Conservation (phyloP, 495 filamentous ascomycete genomes). For the Penicillium subrubescens region DNA sequence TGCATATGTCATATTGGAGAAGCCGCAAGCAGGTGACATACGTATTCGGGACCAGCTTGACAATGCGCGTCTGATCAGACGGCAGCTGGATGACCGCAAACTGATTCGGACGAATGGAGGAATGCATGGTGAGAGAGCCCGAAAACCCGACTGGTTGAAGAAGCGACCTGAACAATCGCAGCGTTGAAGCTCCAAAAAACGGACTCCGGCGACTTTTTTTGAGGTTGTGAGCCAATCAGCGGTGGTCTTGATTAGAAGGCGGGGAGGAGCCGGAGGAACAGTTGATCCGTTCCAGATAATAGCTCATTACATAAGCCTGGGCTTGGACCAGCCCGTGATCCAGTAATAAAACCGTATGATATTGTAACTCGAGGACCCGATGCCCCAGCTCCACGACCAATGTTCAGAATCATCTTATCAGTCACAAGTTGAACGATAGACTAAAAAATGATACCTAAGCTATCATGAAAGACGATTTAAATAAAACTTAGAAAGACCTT, state of each 20-base stretch:
- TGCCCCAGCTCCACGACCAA: not conserved
- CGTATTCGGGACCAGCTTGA: conserved; percentile 75
- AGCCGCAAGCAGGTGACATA: conserved; percentile 48
- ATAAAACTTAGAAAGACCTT: no score
- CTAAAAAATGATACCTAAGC: no score
- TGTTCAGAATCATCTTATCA: no score
- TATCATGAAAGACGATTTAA: no score
- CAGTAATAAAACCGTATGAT: not conserved
- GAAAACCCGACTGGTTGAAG: not conserved
- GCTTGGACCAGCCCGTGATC: not conserved
- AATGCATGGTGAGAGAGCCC: conserved; percentile 37
- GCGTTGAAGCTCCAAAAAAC: not conserved
- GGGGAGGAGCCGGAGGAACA: not conserved
- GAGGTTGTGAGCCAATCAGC: not conserved
- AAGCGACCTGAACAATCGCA: not conserved
- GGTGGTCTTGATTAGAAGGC: not conserved
- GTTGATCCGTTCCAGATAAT: not conserved
- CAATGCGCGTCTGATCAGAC: conserved; percentile 63
- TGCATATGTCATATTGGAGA: not conserved
- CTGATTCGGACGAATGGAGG: conserved; percentile 61
- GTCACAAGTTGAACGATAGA: no score
- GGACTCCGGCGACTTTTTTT: conserved; percentile 2
- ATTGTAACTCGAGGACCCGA: not conserved
- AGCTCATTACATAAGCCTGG: not conserved
- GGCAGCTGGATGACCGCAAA: conserved; percentile 68